Base-by-base conservation (phyloP, 2,329 filamentous ascomycete species). In the Fusarium sp. region DNA sequence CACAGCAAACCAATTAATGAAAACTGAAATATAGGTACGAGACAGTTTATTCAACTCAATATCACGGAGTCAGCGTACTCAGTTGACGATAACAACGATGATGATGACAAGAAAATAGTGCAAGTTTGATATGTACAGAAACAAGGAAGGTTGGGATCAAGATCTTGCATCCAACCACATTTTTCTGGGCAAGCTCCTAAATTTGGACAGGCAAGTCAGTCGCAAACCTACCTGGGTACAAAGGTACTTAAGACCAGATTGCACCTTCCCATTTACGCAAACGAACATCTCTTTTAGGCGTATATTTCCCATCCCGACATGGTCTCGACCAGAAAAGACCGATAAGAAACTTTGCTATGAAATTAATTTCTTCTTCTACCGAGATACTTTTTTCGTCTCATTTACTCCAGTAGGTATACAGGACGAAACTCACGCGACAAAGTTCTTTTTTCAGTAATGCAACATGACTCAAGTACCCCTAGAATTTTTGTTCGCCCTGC, bases 181-280 rank as follows among this genome's bases (percentile, higher is more conserved):
- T 66, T 33, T 66, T 57, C 50, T 53, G 51, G 55, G 51, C 66
- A 66, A 54, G 57, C 57, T 56, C 41, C 59, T 62, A 70, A 66
- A 67, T 62, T 69, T 70, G 62, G 50, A 37, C 46, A 53, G 38
- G 37, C 36, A 58, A 55, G 50, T 46, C 40, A 28, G 36, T 53
- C 50, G 47, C 59, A 52, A 65, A 28, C 33, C 50, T 53, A 40
- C 45, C 45, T 34, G 15, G 15, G 16, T 38, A 52, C 10, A 33
- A 31, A 31, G 18, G 49, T 41, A 23, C 36, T 16, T 31, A 31
- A n/a, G n/a, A n/a, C 28, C 23, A 40, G 53, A 51, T 51, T 53
- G 38, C 53, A 31, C 46, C 66, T 61, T 67, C 49, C 67, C 67
- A 63, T 50, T 69, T 70, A 34, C 62, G 41, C 42, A 44, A 26